Evolutionary conservation across 2,329 filamentous ascomycete species (phyloP), one percentile per base, ranked within the genome.

Genomic region (Penicillium glabrum): DNA sequence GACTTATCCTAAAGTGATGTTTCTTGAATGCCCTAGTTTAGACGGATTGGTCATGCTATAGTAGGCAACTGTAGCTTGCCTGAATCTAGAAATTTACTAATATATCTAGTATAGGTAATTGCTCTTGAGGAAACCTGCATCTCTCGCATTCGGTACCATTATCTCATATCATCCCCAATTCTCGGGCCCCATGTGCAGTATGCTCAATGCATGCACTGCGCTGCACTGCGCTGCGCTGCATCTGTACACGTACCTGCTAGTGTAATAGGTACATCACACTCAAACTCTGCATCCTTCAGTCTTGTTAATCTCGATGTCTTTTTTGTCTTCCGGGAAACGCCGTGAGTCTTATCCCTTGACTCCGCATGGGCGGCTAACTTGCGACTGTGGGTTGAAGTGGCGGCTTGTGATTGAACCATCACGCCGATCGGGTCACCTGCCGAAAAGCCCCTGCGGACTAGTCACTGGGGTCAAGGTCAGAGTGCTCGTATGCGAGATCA

Each of bases 281-380:
- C n/a, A 23, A 21, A 23, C 11, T 19, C 19, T n/a, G 44, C 24
- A 46, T 27, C 44, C 14, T 27, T 39, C 7, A 37, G 33, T 35
- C 33, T n/a, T 26, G 44, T 46, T 21, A 29, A 46, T 31, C 44
- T 29, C 14, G 11, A 46, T 27, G 23, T 46, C 44, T 10, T 29
- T 46, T 27, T n/a, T 41, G 6, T n/a, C 26, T 8, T 39, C n/a
- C 35, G 35, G 31, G 31, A 16, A 39, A 37, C 5, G 5, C 16
- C 9, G 35, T n/a, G n/a, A 39, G 31, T 33, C 43, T 26, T 19
- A 16, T 19, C 45, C 29, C 24, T 35, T 10, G 29, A 19, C 29
- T 37, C 47, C 14, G 47, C 46, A 35, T 37, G 46, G 46, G 46
- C 46, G 46, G 47, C 35, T 50, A 50, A 41, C 47, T 50, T 26